Evolutionary conservation across 305 asterid species (phyloP), one percentile per base, ranked within the genome.

Genomic region (Andrographis paniculata): DNA sequence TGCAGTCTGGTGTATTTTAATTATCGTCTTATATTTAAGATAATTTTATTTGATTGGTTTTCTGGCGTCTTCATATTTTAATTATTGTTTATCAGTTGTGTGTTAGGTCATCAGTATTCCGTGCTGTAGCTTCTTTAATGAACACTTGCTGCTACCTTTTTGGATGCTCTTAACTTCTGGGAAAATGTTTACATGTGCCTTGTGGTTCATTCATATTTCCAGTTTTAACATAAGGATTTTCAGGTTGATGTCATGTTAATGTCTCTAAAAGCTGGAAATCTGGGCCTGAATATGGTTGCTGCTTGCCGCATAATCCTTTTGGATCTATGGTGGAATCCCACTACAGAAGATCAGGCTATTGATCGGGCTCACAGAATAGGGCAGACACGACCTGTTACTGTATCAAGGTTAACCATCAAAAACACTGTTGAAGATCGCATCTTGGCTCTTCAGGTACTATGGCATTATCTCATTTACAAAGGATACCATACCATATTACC

Each of bases 241-340:
- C 74, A 92, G 99, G 99, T 92, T 55, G 87, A 83, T 42, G 99
- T 92, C 53, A 87, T 92, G 94, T 57, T 92, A 66, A 87, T 92
- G 97, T 92, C 99, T 38, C 80, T 92, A 46, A 87, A 92, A 77
- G 99, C 99, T 60, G 99, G 99, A 56, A 92, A 87, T 69, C 85
- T 92, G 40, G 99, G 99, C 20, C 86, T 92, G 65, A 92, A 92
- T 64, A 87, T 87, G 97, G 99, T 92, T 71, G 99, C 97, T 17
- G 99, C 99, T 28, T 75, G 81, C 66, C 97, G 81, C 2, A 91
- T 92, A 49, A 81, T 92, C 62, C 93, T 92, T 62, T 72, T 92
- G 77, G 99, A 92, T 77, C 97, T 87, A 55, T 92, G 99, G 99
- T 92, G 99, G 99, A 92, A 87, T 74, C 99, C 99, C 38, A 73